Conservation (phyloP, 768 basidiomycete species). For the Leucocoprinus leucothites region DNA sequence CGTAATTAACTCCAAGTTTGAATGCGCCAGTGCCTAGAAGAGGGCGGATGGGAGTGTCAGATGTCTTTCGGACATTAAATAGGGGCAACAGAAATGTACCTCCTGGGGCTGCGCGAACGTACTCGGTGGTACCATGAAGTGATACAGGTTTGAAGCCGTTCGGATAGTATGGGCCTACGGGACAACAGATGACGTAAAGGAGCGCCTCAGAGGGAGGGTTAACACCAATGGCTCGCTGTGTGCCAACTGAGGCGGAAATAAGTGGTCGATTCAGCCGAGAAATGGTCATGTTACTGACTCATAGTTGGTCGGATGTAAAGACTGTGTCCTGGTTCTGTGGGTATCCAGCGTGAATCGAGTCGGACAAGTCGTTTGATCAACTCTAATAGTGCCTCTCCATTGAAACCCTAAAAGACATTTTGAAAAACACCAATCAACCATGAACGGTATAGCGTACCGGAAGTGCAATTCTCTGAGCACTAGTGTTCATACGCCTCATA, state of each 20-base stretch:
- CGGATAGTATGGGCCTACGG: constrained; percentile 84
- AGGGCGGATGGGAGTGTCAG: background rate
- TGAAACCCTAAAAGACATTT: constrained; percentile 54
- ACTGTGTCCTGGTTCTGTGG: constrained; percentile 82
- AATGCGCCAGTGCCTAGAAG: constrained; percentile 66
- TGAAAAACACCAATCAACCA: background rate
- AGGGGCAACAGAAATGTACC: constrained; percentile 42
- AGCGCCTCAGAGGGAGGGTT: constrained; percentile 75
- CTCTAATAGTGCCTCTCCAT: constrained; percentile 68
- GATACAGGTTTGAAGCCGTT: constrained; percentile 89
- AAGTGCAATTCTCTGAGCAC: constrained; percentile 73
- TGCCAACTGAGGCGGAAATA: constrained; percentile 60
- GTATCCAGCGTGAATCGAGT: constrained; percentile 89
- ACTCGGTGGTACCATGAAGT: constrained; percentile 82
- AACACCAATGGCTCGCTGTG: constrained; percentile 66
- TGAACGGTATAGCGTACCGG: constrained; percentile 47
- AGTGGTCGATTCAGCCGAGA: background rate
- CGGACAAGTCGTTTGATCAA: constrained; percentile 85
- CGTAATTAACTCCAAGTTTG: constrained; percentile 89
- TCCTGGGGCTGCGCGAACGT: constrained; percentile 82
- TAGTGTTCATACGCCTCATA: constrained; percentile 92
- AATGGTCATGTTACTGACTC: constrained; percentile 22
- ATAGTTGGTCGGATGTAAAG: constrained; percentile 87
- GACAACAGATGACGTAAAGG: constrained; percentile 82
- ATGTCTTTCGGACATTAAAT: no score